Evolutionary conservation across 2,329 filamentous ascomycete genomes (phyloP), one percentile per base, ranked within the genome.

Genomic region (Phaeophleospora eucalypticola): DNA sequence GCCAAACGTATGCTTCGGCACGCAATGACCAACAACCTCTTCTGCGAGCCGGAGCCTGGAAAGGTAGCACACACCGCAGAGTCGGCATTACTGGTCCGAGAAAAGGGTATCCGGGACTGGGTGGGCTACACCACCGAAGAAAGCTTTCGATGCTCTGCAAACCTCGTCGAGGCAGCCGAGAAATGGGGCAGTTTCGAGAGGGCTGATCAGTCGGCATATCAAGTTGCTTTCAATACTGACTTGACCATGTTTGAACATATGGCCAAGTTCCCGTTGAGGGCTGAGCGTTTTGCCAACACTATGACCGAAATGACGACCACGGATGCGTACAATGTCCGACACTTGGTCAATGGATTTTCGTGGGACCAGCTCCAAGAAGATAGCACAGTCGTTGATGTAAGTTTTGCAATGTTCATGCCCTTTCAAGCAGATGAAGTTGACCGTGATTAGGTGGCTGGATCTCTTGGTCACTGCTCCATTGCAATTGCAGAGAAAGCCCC

Each of bases 311-410:
- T 51, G 35, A 41, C 41, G 16, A 42, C 35, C 15, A 46, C 48
- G 45, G 76, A 81, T 55, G 79, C 79, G 0, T 80, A 80, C 52
- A 76, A 80, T 52, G 57, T 79, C 3, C 64, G 63, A 16, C 71
- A 80, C 52, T 68, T 83, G 10, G 68, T 80, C 2, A 65, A 78
- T 34, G 75, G 72, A 29, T 81, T 76, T 56, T 74, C 80, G 54
- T 75, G 82, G 56, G 62, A 68, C 1, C 68, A 68, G 1, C 60
- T 82, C 2, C 49, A 48, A 2, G 58, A 64, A 3, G 79, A 74
- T 2, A 77, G 69, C 0, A 63, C 83, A 29, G 78, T 83, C 4
- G 80, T 84, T 47, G 57, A 74, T 29, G 72, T 72, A 29, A 21
- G 43, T 46, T 36, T 14, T 33, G 24, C 3, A 33, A 33, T n/a